A percentile compares a stretch with the other conserved stretches of the same genome.
These are phyloP conservation scores for Blastomyces gilchristii DNA, from an alignment of 2,329 filamentous ascomycete genomes.

Conservation along the genomic window DNA sequence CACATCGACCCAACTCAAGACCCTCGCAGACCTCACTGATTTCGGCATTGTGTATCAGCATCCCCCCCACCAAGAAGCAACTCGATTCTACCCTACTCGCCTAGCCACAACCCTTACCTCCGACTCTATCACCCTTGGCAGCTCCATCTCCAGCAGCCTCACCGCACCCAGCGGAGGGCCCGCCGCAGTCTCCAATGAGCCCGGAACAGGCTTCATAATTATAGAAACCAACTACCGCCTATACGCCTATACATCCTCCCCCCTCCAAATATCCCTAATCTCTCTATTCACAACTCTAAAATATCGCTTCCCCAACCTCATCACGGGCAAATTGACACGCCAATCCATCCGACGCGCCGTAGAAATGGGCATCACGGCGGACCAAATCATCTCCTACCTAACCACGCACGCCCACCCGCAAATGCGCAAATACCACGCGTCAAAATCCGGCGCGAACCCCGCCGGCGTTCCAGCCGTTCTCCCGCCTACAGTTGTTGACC, in stretches of 20 bases:
- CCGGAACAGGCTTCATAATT: conserved; percentile 65
- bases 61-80: conserved; percentile 29
- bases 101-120: conserved; percentile 86
- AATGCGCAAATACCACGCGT: conserved; percentile 56
- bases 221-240: conserved; percentile 96
- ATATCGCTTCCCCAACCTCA: conserved; percentile 88
- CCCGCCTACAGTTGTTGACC: conserved; percentile 91
- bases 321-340: conserved; percentile 82
- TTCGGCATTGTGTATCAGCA: conserved; percentile 79
- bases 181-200: conserved; percentile 23
- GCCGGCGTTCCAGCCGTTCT: conserved; percentile 47
- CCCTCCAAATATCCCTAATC: conserved; percentile 87
- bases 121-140: conserved; percentile 61
- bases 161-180: conserved; percentile 24
- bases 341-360: conserved; percentile 81
- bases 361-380: conserved; percentile 78
- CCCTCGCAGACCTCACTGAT: conserved; percentile 82
- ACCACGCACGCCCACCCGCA: conserved; percentile 89
- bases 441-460: conserved; percentile 31
- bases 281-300: conserved; percentile 79
- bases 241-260: conserved; percentile 92
- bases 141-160: conserved; percentile 58
- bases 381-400: conserved; percentile 92
- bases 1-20: conserved; percentile 69
- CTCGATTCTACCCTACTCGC: conserved; percentile 74